Evolutionary conservation across 169 alveolate species (phyloP).

Genomic region (Plasmodium coatneyi): DNA sequence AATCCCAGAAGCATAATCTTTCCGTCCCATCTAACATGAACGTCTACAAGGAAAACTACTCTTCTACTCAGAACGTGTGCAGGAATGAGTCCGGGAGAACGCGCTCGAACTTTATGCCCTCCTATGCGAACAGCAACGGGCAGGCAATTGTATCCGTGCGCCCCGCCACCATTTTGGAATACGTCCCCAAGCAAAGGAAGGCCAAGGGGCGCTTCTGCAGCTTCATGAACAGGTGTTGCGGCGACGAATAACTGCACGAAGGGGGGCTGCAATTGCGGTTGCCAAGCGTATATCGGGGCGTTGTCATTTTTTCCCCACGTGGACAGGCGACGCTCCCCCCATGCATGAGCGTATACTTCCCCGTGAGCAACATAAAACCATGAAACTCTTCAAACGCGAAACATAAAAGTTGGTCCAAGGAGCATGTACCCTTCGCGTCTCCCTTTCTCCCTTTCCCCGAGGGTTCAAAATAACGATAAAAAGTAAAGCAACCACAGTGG

Average conservation of each 20-base stretch:
- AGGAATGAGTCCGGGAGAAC: constrained; percentile 8
- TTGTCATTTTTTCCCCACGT: neutral
- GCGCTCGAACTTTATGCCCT: constrained; percentile 43
- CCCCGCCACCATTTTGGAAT: constrained; percentile 73
- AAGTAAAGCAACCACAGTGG: neutral
- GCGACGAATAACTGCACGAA: constrained; percentile 8
- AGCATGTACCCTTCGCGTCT: neutral
- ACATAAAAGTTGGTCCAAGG: neutral
- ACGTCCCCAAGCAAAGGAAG: constrained; percentile 43
- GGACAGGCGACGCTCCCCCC: neutral
- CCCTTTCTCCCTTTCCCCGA: neutral
- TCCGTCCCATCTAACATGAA: constrained; percentile 38
- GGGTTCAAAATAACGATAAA: neutral
- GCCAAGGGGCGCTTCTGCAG: constrained; percentile 24
- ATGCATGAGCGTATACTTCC: neutral
- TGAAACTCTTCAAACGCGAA: neutral
- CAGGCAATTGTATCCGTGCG: constrained; percentile 74
- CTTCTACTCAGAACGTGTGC: constrained; percentile 17
- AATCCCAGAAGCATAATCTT: neutral
- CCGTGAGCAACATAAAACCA: neutral
- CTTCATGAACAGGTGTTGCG: constrained; percentile 62
- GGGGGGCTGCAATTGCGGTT: neutral
- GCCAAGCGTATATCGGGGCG: too few relatives aligned
- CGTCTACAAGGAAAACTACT: constrained; percentile 35
- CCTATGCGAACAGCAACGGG: constrained; percentile 73